These are phyloP conservation scores for Pseudoperonospora humuli DNA, from an alignment of 352 stramenopile genomes.

Conservation along the genomic window DNA sequence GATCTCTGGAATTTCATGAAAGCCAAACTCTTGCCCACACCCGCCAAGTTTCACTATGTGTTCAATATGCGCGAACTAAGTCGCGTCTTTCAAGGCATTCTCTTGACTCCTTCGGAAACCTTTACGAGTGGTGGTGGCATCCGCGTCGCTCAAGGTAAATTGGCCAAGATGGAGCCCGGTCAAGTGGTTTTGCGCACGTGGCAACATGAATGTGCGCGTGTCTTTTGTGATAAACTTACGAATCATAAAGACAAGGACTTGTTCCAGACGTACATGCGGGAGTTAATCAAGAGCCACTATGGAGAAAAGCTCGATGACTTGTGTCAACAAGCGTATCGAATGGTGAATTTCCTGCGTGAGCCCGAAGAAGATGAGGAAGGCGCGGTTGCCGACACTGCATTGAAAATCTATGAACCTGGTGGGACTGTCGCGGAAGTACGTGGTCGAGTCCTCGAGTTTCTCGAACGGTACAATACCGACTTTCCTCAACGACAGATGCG, in stretches of 20 bases:
- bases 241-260: slow-evolving; percentile 96
- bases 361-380: slow-evolving; percentile 96
- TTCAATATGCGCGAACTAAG: slow-evolving; percentile 99
- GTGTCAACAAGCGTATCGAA: slow-evolving; percentile 76
- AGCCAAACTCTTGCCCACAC: slow-evolving; percentile 94
- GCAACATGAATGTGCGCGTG: slow-evolving; percentile 96
- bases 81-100: slow-evolving; percentile 95
- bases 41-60: slow-evolving; percentile 98
- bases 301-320: slow-evolving; percentile 78
- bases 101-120: slow-evolving; percentile 93
- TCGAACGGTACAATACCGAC: slow-evolving; percentile 97
- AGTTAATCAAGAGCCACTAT: slow-evolving; percentile 88
- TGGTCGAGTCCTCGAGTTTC: slow-evolving; percentile 89
- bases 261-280: slow-evolving; percentile 89
- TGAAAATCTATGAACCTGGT: slow-evolving; percentile 97
- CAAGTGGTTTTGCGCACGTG: slow-evolving; percentile 93
- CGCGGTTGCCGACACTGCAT: slow-evolving; percentile 87
- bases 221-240: slow-evolving; percentile 98
- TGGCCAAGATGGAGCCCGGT: slow-evolving; percentile 86
- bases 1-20: slow-evolving; percentile 97
- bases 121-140: slow-evolving; percentile 88
- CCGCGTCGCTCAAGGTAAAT: slow-evolving; percentile 74
- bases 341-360: slow-evolving; percentile 97
- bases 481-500: slow-evolving; percentile 95
- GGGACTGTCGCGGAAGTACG: slow-evolving; percentile 90